A percentile compares a stretch with the other conserved stretches of the same genome.
Conservation (phyloP, 179 eudicot genomes). For the Drosera spatulata region DNA sequence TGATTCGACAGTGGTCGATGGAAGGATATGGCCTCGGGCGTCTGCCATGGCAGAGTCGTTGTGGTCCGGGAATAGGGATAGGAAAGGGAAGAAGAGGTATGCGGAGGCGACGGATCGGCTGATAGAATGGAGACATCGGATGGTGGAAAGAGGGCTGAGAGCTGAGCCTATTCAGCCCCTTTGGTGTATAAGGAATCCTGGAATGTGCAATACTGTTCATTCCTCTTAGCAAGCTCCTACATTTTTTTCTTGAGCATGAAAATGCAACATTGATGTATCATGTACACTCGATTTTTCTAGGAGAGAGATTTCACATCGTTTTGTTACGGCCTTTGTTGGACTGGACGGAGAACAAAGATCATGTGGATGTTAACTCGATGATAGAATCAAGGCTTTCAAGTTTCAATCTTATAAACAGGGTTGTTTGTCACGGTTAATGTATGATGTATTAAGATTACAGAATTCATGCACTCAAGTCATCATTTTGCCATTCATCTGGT, state of each 20-base stretch:
- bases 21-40: slow-evolving; percentile 75
- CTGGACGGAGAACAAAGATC: no score
- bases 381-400: no score
- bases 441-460: no score
- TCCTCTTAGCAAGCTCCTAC: slow-evolving; percentile 1
- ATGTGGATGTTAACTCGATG: no score
- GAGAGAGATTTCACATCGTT: no score
- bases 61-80: slow-evolving; percentile 78
- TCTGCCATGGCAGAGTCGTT: slow-evolving; percentile 72
- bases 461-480: no score
- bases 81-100: slow-evolving; percentile 53
- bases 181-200: slow-evolving; percentile 83
- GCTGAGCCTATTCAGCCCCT: slow-evolving; percentile 93
- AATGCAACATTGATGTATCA: not conserved
- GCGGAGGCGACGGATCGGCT: slow-evolving; percentile 81
- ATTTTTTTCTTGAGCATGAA: not conserved
- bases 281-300: not conserved
- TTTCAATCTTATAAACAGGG: no score
- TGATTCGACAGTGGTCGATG: slow-evolving; percentile 65
- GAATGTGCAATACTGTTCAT: slow-evolving; percentile 70
- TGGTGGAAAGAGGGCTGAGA: slow-evolving; percentile 71
- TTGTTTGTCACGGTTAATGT: no score
- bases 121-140: slow-evolving; percentile 71
- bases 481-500: no score
- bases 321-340: no score